These are phyloP conservation scores for Fusarium multiceps DNA, from an alignment of 2,329 filamentous ascomycete species.

Conservation along the genomic window DNA sequence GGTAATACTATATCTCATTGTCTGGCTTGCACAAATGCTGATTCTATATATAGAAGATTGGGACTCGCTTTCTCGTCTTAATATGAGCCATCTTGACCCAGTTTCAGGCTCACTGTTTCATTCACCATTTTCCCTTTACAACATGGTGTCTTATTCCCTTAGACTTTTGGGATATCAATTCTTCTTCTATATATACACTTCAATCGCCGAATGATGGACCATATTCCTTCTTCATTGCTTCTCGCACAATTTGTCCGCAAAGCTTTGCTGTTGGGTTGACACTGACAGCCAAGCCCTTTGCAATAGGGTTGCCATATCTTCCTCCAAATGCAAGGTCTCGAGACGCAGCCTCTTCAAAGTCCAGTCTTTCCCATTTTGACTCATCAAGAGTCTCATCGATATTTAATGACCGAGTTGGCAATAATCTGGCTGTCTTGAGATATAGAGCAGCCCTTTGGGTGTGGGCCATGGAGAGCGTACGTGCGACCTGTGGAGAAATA, in stretches of 20 bases:
- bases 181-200: slow-evolving; percentile 18
- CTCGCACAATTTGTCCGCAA: slow-evolving; percentile 75
- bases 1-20: slow-evolving; percentile 45
- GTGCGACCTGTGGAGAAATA: slow-evolving; percentile 72
- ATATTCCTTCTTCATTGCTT: slow-evolving; percentile 77
- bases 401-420: slow-evolving; percentile 52
- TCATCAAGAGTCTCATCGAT: slow-evolving; percentile 57
- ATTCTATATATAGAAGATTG: slow-evolving; percentile 45
- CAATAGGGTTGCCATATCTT: slow-evolving; percentile 73
- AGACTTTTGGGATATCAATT: slow-evolving; percentile 6
- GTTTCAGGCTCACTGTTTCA: background rate
- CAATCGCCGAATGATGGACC: slow-evolving; percentile 60
- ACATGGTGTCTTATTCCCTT: slow-evolving; percentile 1
- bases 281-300: slow-evolving; percentile 71
- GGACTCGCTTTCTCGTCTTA: slow-evolving; percentile 44
- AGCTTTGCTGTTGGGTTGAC: slow-evolving; percentile 76
- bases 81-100: background rate
- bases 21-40: background rate
- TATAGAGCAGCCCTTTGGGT: slow-evolving; percentile 77
- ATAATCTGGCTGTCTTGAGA: slow-evolving; percentile 66
- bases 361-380: slow-evolving; percentile 61
- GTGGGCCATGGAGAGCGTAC: slow-evolving; percentile 75
- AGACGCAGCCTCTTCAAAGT: slow-evolving; percentile 72
- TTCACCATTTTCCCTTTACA: background rate
- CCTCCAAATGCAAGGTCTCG: slow-evolving; percentile 73